phyloP scores from a whole-genome alignment of 2,329 filamentous ascomycete species.

The Claviceps digitariae region DNA sequence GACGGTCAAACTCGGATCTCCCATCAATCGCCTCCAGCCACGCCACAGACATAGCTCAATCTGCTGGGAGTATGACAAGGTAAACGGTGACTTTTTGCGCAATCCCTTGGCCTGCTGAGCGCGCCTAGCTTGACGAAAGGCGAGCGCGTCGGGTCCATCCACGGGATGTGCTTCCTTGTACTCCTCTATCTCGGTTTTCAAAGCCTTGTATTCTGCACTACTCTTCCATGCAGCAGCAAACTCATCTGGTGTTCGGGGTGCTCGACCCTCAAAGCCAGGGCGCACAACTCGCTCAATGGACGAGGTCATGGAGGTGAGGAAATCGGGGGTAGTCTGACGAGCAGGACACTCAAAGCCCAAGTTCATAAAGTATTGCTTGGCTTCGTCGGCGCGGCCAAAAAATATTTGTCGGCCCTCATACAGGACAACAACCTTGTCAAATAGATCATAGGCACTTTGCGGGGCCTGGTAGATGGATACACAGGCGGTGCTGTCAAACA shows the following conservation, averaged over 20 bases:
- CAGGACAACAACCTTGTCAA: conserved; percentile 44
- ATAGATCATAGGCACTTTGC: conserved; percentile 49
- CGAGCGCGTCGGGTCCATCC: conserved; percentile 40
- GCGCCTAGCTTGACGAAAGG: conserved; percentile 40
- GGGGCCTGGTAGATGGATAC: conserved; percentile 65
- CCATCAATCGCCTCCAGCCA: conserved; percentile 62
- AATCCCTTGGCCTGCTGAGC: conserved; percentile 42
- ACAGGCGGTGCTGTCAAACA: conserved; percentile 50
- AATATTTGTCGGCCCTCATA: conserved; percentile 50
- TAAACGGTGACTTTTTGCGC: conserved; percentile 66
- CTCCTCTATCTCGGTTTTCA: conserved; percentile 40
- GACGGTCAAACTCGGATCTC: conserved; percentile 63
- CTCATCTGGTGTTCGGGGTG: conserved; percentile 47
- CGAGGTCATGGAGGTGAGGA: conserved; percentile 57
- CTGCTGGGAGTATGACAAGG: conserved; percentile 64
- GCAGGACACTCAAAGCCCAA: conserved; percentile 55
- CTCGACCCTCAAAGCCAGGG: conserved; percentile 40
- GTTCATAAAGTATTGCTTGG: conserved; percentile 51
- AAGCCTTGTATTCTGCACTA: conserved; percentile 34
- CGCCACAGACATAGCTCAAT: conserved; percentile 67
- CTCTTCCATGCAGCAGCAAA: conserved; percentile 46
- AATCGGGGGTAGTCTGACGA: conserved; percentile 57
- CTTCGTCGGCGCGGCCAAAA: conserved; percentile 46
- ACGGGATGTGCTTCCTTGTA: conserved; percentile 41
- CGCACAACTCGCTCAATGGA: conserved; percentile 41